These are phyloP conservation scores for Apiotrichum veenhuisii DNA, from an alignment of 1,284 basidiomycete species.

Conservation along the genomic window DNA sequence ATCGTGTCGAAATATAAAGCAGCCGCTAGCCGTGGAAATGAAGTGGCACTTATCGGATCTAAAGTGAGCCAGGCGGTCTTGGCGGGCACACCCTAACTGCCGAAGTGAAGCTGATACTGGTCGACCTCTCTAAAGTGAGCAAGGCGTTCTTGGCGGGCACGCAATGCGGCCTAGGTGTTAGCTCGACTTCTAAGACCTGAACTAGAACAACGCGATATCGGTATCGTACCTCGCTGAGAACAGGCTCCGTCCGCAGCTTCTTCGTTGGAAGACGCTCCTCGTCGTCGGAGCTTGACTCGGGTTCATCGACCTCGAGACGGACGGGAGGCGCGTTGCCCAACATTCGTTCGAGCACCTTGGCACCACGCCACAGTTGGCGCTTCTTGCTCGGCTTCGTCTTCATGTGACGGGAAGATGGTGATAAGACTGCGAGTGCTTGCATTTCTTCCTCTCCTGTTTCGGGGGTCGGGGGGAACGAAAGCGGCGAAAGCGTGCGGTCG, in stretches of 20 bases:
- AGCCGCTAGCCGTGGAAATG: too few relatives aligned
- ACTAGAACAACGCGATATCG: too few relatives aligned
- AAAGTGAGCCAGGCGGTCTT: too few relatives aligned
- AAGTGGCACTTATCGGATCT: too few relatives aligned
- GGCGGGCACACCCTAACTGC: too few relatives aligned
- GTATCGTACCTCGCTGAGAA: background rate
- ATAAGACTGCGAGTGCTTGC: background rate
- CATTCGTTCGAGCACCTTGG: background rate
- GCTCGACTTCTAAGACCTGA: background rate
- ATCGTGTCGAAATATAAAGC: too few relatives aligned
- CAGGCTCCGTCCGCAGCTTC: background rate
- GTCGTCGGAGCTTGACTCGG: background rate
- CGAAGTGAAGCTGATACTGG: conserved; percentile 9
- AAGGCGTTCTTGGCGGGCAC: conserved; percentile 12
- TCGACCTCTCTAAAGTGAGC: conserved; percentile 14
- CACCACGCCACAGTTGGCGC: background rate
- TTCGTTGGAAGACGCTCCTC: background rate
- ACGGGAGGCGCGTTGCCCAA: background rate
- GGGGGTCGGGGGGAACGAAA: background rate
- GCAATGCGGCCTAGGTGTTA: background rate
- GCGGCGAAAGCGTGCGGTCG: background rate
- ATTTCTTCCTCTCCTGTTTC: background rate
- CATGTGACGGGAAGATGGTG: conserved; percentile 33
- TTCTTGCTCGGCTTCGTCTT: background rate
- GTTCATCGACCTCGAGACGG: background rate